Evolutionary conservation across 2,329 filamentous ascomycete species (phyloP).

Genomic region (Tolypocladium capitatum): DNA sequence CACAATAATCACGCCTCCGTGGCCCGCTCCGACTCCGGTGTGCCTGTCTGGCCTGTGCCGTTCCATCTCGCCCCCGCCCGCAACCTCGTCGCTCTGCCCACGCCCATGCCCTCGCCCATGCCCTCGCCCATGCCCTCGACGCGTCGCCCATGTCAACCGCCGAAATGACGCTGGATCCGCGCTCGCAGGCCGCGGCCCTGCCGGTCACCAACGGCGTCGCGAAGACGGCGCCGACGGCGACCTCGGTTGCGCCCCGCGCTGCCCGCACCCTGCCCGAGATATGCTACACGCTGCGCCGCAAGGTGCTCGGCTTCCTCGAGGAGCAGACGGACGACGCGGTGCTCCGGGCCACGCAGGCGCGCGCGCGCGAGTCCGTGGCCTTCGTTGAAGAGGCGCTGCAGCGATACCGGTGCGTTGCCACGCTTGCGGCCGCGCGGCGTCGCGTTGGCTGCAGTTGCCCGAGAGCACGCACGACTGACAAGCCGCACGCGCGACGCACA

Average conservation of each 20-base stretch:
- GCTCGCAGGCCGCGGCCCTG: not conserved
- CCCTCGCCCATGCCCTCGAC: not conserved
- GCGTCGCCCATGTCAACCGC: not conserved
- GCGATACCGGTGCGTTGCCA: slow-evolving; percentile 52
- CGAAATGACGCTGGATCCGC: not conserved
- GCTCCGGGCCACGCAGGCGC: slow-evolving; percentile 54
- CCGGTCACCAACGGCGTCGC: not conserved
- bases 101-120: too few relatives aligned
- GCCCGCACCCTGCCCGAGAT: slow-evolving; percentile 21
- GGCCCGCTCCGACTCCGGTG: not conserved
- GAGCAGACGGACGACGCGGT: slow-evolving; percentile 37
- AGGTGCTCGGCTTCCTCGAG: slow-evolving; percentile 55
- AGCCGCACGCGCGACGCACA: slow-evolving; percentile 19
- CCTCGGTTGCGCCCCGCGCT: not conserved
- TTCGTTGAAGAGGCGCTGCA: slow-evolving; percentile 65
- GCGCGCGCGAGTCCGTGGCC: slow-evolving; percentile 57
- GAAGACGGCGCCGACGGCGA: not conserved
- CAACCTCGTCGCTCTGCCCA: not conserved
- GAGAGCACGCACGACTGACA: slow-evolving; percentile 5
- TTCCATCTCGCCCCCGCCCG: not conserved
- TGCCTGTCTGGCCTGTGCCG: not conserved
- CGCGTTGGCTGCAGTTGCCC: not conserved
- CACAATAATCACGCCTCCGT: too few relatives aligned
- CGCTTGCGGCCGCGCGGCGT: not conserved
- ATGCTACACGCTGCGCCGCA: slow-evolving; percentile 40